phyloP scores from a whole-genome alignment of 73 alveolate genomes.

The Blepharisma japonicum region DNA sequence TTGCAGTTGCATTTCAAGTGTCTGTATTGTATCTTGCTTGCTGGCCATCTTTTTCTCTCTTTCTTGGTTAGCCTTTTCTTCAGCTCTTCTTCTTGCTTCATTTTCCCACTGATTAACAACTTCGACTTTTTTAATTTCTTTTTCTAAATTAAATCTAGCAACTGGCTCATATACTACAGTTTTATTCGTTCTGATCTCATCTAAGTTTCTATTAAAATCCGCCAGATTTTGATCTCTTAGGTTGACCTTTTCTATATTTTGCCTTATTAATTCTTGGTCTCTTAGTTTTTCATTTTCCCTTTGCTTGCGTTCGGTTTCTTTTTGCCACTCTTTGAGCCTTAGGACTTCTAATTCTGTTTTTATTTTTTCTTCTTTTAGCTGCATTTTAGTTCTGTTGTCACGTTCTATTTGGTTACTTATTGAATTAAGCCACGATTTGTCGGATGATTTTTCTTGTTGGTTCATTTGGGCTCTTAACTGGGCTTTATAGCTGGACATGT shows the following conservation, averaged over 20 bases:
- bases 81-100: neutral
- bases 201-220: neutral
- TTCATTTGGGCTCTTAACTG: neutral
- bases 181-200: neutral
- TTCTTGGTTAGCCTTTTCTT: neutral
- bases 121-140: neutral
- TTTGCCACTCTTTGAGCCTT: neutral
- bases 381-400: neutral
- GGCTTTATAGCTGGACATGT: neutral
- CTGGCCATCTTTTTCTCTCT: no score
- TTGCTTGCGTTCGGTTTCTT: neutral
- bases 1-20: no score
- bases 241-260: conserved; percentile 13
- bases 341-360: neutral
- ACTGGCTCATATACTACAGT: conserved; percentile 4
- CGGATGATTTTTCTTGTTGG: neutral
- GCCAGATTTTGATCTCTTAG: neutral
- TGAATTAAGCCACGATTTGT: neutral
- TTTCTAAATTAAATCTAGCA: neutral
- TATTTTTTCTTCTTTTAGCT: neutral
- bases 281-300: neutral
- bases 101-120: neutral
- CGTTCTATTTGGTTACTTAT: neutral
- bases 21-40: no score
- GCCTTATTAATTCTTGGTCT: conserved; percentile 5